Evolutionary conservation across 768 basidiomycete genomes (phyloP), one percentile per base, ranked within the genome.

Genomic region (Pulveroboletus sp.): DNA sequence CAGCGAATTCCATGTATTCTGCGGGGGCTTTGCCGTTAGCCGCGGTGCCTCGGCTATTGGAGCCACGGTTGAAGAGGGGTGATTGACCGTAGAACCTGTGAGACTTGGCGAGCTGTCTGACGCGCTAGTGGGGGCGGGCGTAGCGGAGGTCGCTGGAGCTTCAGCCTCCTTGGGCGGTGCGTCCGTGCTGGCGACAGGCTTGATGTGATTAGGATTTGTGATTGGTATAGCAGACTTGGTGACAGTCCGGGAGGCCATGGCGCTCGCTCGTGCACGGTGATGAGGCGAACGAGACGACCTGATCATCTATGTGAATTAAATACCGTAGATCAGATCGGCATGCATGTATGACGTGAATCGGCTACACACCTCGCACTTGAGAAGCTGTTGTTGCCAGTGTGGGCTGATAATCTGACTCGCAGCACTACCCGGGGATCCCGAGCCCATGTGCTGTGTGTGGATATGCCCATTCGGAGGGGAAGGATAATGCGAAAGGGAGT

Each of bases 221-320:
- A 95, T 97, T 39, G 90, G 82, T 53, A 96, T 89, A 36, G 91
- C 89, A 28, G 89, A 81, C 71, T 92, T 94, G 37, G 89, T 75
- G 52, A 88, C 80, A 14, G 86, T 88, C 41, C 96, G 82, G 17
- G 90, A 87, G 32, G 93, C 90, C 79, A 97, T 86, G 43, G 93
- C 93, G 53, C 88, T 94, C n/a, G 92, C 87, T 42, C 94, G 80
- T 11, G 96, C 96, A 47, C 95, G 85, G 64, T 96, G 93, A 67
- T 97, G 93, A 0, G 93, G 91, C 3, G 89, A 86, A 50, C 87
- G 83, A 24, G 90, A 84, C 31, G 84, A 80, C 60, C 95, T 85
- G 54, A 88, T 82, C 73, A 90, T 83, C 90, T 93, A 49, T 49
- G 49, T 46, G 18, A 62, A 64, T 54, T 53, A 49, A 49, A 14